phyloP scores from a whole-genome alignment of 805 yeast genomes.

The Myxozyma melibiosi region DNA sequence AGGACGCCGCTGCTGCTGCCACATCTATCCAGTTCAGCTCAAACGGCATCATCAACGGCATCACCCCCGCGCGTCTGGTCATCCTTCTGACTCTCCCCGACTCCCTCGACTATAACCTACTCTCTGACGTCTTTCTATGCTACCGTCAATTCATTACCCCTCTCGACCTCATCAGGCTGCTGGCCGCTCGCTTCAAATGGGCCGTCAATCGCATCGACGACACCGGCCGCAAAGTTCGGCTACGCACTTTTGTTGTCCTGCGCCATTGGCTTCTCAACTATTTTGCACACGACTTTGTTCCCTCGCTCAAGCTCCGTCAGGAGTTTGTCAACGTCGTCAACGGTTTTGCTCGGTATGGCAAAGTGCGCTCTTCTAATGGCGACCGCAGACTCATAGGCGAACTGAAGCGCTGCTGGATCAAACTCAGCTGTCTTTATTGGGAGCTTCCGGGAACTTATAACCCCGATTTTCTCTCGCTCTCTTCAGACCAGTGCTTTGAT shows the following conservation, averaged over 20 bases:
- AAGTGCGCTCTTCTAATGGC: slow-evolving; percentile 35
- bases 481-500: slow-evolving; percentile 22
- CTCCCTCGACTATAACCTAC: slow-evolving; percentile 70
- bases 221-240: slow-evolving; percentile 65
- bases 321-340: slow-evolving; percentile 47
- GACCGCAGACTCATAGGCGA: slow-evolving; percentile 47
- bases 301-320: slow-evolving; percentile 52
- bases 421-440: slow-evolving; percentile 44
- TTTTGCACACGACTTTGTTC: slow-evolving; percentile 79
- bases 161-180: slow-evolving; percentile 58
- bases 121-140: slow-evolving; percentile 85
- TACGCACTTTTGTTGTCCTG: slow-evolving; percentile 81
- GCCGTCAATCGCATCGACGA: slow-evolving; percentile 52
- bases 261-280: slow-evolving; percentile 91
- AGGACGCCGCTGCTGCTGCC: slow-evolving; percentile 23
- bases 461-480: slow-evolving; percentile 1
- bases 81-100: slow-evolving; percentile 63
- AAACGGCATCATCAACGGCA: slow-evolving; percentile 33
- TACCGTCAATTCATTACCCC: slow-evolving; percentile 70
- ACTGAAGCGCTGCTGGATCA: slow-evolving; percentile 55
- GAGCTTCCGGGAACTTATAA: slow-evolving; percentile 28
- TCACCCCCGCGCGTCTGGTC: slow-evolving; percentile 40
- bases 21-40: slow-evolving; percentile 12
- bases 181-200: slow-evolving; percentile 73
- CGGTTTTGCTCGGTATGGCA: slow-evolving; percentile 38